phyloP scores from a whole-genome alignment of 495 filamentous ascomycete species.

The Tuber microsphaerosporum region DNA sequence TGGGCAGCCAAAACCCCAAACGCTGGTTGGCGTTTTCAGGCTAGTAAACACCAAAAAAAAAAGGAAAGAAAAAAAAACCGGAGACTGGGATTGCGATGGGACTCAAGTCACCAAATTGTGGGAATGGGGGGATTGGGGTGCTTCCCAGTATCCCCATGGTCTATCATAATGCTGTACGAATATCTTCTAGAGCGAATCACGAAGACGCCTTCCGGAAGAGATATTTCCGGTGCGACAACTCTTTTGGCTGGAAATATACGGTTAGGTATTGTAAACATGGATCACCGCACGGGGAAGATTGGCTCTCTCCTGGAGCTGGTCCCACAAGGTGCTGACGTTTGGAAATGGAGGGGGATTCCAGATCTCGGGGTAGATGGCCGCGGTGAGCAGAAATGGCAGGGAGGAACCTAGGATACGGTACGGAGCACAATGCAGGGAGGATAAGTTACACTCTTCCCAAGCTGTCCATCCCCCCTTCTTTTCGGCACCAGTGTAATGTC shows the following conservation, averaged over 20 bases:
- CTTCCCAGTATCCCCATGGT: background rate
- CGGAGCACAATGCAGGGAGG: background rate
- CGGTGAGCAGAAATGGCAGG: background rate
- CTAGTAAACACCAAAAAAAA: background rate
- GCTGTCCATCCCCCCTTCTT: background rate
- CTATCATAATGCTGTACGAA: background rate
- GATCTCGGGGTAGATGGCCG: background rate
- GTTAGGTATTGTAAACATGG: background rate
- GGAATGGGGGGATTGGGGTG: background rate
- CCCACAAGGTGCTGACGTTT: background rate
- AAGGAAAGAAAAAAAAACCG: background rate
- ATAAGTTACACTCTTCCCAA: background rate
- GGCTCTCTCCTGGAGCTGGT: background rate
- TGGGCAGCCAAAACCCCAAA: background rate
- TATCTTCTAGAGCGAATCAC: background rate
- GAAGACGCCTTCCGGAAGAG: background rate
- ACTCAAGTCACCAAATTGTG: no score
- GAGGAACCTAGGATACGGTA: background rate
- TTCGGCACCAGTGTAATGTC: background rate
- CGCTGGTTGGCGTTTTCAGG: background rate
- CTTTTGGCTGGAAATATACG: background rate
- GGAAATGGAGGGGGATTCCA: background rate
- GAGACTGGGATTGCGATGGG: no score
- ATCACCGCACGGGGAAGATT: background rate
- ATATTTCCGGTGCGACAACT: background rate